These are phyloP conservation scores for Ceratobasidium sp. DNA, from an alignment of 1,284 basidiomycete genomes.

Conservation along the genomic window DNA sequence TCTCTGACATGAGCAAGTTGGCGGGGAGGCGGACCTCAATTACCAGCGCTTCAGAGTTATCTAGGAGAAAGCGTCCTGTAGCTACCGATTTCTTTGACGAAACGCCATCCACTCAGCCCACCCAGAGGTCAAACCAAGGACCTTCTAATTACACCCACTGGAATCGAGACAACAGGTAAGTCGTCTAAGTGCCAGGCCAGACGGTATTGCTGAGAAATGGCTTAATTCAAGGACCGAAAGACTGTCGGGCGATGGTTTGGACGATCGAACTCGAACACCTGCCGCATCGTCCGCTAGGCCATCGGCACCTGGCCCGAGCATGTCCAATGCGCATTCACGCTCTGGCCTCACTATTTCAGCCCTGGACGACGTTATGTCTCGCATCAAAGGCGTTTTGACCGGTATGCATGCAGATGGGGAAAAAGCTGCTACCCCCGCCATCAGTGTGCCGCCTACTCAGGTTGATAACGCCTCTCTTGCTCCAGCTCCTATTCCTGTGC, in stretches of 20 bases:
- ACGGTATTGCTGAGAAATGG: neutral
- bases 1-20: slow-evolving; percentile 78
- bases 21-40: slow-evolving; percentile 60
- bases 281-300: slow-evolving; percentile 1
- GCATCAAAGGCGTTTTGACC: slow-evolving; percentile 87
- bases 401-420: slow-evolving; percentile 70
- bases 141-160: slow-evolving; percentile 18
- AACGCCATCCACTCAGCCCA: slow-evolving; percentile 16
- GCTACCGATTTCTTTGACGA: slow-evolving; percentile 72
- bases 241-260: neutral
- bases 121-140: neutral
- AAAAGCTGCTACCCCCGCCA: slow-evolving; percentile 30
- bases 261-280: slow-evolving; percentile 30
- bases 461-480: slow-evolving; percentile 47
- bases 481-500: slow-evolving; percentile 47
- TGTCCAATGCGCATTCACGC: slow-evolving; percentile 51
- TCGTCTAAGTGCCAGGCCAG: neutral
- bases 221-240: slow-evolving; percentile 6
- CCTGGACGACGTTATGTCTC: slow-evolving; percentile 86
- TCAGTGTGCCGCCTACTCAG: neutral
- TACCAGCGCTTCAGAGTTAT: slow-evolving; percentile 56
- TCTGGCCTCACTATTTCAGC: slow-evolving; percentile 70
- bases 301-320: slow-evolving; percentile 4
- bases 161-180: slow-evolving; percentile 29
- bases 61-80: slow-evolving; percentile 57